Conservation (phyloP, 768 basidiomycete genomes). For the Hortiboletus campestris region DNA sequence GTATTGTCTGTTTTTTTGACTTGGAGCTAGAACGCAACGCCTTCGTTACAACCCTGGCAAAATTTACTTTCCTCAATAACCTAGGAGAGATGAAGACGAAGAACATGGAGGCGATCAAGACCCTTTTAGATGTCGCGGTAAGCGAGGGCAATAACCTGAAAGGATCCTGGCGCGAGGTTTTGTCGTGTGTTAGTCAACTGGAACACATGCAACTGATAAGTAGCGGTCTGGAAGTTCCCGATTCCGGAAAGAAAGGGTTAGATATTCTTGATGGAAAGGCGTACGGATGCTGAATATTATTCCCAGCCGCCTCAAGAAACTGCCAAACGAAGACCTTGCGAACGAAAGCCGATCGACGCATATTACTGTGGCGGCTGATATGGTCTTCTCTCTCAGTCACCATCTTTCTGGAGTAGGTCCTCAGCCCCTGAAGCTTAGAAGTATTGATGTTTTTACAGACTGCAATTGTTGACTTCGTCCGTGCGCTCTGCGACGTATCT, state of each 20-base stretch:
- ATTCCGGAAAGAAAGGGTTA: conserved; percentile 78
- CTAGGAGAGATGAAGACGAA: conserved; percentile 98
- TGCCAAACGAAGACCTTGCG: conserved; percentile 89
- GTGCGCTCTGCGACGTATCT: conserved; percentile 92
- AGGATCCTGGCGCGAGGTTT: conserved; percentile 93
- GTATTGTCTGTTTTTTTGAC: conserved; percentile 95
- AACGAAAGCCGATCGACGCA: conserved; percentile 97
- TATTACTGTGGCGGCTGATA: conserved; percentile 97
- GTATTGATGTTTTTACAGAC: conserved; percentile 48
- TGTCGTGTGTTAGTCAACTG: conserved; percentile 96
- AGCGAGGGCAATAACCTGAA: conserved; percentile 97
- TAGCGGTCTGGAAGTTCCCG: conserved; percentile 81
- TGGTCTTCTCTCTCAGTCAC: conserved; percentile 97
- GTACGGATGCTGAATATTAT: conserved; percentile 6
- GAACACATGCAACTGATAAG: conserved; percentile 99
- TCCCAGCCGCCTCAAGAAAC: conserved; percentile 48
- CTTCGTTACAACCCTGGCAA: conserved; percentile 92
- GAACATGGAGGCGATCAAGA: conserved; percentile 99
- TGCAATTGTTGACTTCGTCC: conserved; percentile 97
- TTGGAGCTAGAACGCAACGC: conserved; percentile 97
- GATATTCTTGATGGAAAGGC: conserved; percentile 23
- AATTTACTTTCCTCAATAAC: conserved; percentile 98
- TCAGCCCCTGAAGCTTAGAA: background rate
- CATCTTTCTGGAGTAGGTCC: conserved; percentile 88
- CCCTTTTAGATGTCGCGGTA: conserved; percentile 90